Base-by-base conservation (phyloP, 495 filamentous ascomycete species). In the Astrothelium macrocarpum region DNA sequence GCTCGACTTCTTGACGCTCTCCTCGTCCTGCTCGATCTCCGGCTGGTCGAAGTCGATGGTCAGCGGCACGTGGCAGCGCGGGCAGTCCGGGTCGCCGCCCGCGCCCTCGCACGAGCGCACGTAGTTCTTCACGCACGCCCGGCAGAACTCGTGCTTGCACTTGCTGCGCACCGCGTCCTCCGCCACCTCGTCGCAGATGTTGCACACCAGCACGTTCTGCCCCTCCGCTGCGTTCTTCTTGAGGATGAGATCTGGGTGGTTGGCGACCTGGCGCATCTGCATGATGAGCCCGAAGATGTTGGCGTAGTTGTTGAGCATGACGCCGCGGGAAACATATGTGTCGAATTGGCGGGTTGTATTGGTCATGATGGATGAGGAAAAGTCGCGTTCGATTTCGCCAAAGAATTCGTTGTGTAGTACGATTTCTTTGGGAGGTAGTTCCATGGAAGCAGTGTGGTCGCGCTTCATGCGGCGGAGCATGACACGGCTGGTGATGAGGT, bases 281-380 rank as follows among this genome's bases (percentile, higher is more conserved):
- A 95, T 95, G 70, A 96, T 95, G 45, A 96, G 81, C 56, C 90
- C 90, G 66, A 86, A 85, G 69, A 87, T 85, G 70, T 91, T 91
- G 77, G 93, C 92, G 69, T 97, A 97, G 70, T 97, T 98, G 78
- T 97, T 96, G 62, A 97, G 82, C 74, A 97, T 84, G 4, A 97
- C 94, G 74, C 93, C 94, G 49, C 88, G 89, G 58, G 90, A 89
- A 23, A 97, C 94, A 69, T 97, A 98, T 0, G 90, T 96, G 66
- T 97, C 89, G 66, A 97, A 98, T 64, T 91, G 85, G 43, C 94
- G 84, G 39, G 85, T 84, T 11, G 87, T 87, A 68, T 90, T 94
- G 25, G 83, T 87, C 90, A 96, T 97, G 76, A 98, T 96, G 72
- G 89, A 94, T 32, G 81, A 83, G n/a, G 93, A 93, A 68, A 98